These are phyloP conservation scores for Cavenderia fasciculata DNA, from an alignment of 78 protist species.

Conservation along the genomic window DNA sequence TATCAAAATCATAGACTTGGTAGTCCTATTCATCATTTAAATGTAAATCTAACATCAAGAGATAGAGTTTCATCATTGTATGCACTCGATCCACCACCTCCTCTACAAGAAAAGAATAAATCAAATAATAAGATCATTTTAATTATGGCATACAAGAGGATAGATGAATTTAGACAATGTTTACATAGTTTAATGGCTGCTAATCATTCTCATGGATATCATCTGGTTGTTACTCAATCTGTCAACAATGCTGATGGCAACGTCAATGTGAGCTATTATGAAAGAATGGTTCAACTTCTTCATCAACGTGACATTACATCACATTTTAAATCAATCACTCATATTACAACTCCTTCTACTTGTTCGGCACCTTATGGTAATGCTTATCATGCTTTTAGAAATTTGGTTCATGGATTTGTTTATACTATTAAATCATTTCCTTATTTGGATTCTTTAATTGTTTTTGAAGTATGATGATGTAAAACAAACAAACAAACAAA, in stretches of 20 bases:
- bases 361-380: slow-evolving; percentile 44
- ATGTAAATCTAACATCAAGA: too few species aligned
- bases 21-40: too few species aligned
- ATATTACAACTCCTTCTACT: slow-evolving; percentile 8
- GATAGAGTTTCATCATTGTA: too few species aligned
- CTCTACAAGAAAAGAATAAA: too few species aligned
- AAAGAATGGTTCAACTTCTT: neutral
- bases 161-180: slow-evolving; percentile 44
- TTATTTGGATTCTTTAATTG: neutral
- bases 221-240: slow-evolving; percentile 59
- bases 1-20: too few species aligned
- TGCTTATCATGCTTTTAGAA: slow-evolving; percentile 66
- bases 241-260: slow-evolving; percentile 6
- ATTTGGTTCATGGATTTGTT: slow-evolving; percentile 13
- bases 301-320: neutral
- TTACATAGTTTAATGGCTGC: slow-evolving; percentile 3
- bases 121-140: slow-evolving; percentile 53
- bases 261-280: neutral
- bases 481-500: neutral
- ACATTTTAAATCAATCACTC: slow-evolving; percentile 31
- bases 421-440: slow-evolving; percentile 7
- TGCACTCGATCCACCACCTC: too few species aligned
- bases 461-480: neutral
- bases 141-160: slow-evolving; percentile 53
- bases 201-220: slow-evolving; percentile 31